phyloP scores from a whole-genome alignment of 208 protist species.

The Trypanosoma mega region DNA sequence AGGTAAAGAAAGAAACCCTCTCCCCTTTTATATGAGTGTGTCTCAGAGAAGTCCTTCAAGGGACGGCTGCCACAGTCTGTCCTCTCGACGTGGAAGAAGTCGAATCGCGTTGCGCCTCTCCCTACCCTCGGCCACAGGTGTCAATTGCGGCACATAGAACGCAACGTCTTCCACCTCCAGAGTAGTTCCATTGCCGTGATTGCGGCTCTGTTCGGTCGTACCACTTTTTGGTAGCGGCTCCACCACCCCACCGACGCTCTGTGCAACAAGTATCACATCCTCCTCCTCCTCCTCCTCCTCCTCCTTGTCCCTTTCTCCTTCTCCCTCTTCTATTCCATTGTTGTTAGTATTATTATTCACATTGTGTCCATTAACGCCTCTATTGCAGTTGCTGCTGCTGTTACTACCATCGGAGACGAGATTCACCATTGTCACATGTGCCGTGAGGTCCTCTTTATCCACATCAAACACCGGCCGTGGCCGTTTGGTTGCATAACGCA shows the following conservation, averaged over 20 bases:
- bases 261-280: no score
- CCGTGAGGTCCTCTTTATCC: slow-evolving; percentile 10
- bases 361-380: background rate
- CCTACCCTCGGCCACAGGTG: background rate
- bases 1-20: background rate
- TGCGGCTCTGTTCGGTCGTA: no score
- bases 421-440: background rate
- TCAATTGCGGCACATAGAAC: background rate
- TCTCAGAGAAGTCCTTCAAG: slow-evolving; percentile 30
- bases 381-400: background rate
- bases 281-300: no score
- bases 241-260: no score
- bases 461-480: slow-evolving; percentile 7
- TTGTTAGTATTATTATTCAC: no score
- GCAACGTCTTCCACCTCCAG: background rate
- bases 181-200: no score
- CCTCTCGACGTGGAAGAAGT: slow-evolving; percentile 69
- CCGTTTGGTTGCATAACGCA: background rate
- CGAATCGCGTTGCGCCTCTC: slow-evolving; percentile 27
- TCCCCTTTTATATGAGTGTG: background rate
- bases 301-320: no score
- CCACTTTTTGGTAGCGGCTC: no score
- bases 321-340: no score
- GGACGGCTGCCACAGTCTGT: slow-evolving; percentile 71
- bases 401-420: background rate